These are phyloP conservation scores for Pistacia vera DNA, from an alignment of 345 rosid species.

Conservation along the genomic window DNA sequence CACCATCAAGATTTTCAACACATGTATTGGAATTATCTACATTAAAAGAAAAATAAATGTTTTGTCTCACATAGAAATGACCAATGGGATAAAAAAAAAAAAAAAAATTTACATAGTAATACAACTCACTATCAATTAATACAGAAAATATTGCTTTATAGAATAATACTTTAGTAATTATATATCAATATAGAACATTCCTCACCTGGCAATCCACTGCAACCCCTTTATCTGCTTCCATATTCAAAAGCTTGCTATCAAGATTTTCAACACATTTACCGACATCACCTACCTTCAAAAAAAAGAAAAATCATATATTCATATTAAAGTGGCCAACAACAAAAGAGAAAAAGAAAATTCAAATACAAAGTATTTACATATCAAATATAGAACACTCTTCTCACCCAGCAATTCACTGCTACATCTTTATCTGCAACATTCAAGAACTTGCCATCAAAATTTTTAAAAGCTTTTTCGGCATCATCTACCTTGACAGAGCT, in stretches of 20 bases:
- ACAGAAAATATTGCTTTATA: too few species aligned
- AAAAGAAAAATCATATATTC: not conserved
- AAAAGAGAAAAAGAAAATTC: not conserved
- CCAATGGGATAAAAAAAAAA: not conserved
- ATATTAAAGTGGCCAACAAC: not conserved
- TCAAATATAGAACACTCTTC: not conserved
- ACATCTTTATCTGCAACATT: not conserved
- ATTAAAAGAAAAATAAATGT: not conserved
- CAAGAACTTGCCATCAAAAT: not conserved
- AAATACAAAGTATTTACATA: not conserved
- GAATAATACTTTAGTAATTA: not conserved
- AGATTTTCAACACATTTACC: constrained; percentile 7
- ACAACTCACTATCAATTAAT: too few species aligned
- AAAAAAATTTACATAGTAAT: not conserved
- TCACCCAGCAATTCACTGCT: constrained; percentile 15
- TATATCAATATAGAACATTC: not conserved
- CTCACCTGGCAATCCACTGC: constrained; percentile 18
- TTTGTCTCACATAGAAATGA: not conserved
- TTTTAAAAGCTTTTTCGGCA: not conserved
- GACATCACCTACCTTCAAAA: constrained; percentile 9
- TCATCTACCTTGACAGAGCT: constrained; percentile 17
- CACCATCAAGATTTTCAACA: constrained; percentile 4
- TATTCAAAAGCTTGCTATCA: not conserved
- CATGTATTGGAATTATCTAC: not conserved
- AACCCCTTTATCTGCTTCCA: constrained; percentile 9